Conservation (phyloP, 345 rosid genomes). For the Heritiera littoralis region DNA sequence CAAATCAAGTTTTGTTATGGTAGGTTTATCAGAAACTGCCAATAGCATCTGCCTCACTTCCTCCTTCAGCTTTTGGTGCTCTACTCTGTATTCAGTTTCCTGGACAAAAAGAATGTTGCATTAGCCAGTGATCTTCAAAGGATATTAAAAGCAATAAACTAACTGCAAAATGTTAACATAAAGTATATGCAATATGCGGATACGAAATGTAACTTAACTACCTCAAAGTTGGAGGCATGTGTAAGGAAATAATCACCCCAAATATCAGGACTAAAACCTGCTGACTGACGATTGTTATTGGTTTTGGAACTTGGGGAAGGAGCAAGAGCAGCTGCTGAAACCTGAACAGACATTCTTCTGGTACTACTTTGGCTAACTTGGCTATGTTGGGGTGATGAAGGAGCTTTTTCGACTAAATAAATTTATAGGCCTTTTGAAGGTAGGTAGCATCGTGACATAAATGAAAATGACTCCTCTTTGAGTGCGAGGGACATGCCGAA, state of each 20-base stretch:
- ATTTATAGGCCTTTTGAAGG: background rate
- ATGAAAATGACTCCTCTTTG: too few relatives aligned
- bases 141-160: background rate
- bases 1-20: slow-evolving; percentile 15
- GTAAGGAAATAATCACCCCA: slow-evolving; percentile 14
- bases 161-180: background rate
- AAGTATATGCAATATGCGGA: background rate
- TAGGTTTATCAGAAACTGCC: background rate
- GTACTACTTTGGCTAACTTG: background rate
- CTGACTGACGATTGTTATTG: background rate
- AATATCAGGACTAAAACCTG: background rate
- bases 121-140: too few relatives aligned
- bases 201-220: background rate
- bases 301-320: background rate
- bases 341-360: background rate
- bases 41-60: slow-evolving; percentile 25
- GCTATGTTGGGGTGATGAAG: background rate
- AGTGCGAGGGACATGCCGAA: too few relatives aligned
- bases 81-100: background rate
- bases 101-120: background rate
- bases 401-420: background rate
- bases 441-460: too few relatives aligned
- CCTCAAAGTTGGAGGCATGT: background rate
- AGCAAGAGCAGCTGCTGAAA: background rate
- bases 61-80: slow-evolving; percentile 27